Base-by-base conservation (phyloP, 1,284 basidiomycete genomes). In the Papiliotrema terrestris region DNA sequence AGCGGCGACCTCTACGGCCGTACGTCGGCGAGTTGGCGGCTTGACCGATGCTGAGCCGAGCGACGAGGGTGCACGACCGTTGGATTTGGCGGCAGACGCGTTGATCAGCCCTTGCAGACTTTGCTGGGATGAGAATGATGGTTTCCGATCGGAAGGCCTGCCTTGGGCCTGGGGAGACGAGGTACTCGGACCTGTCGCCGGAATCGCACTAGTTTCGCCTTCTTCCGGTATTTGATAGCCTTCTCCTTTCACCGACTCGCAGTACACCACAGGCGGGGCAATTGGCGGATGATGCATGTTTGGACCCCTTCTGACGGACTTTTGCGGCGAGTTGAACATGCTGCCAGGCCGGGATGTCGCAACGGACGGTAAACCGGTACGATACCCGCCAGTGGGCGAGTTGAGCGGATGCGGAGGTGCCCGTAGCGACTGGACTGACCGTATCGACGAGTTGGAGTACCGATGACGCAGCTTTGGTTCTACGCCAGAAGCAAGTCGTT, bases 321-420 rank as follows among this genome's bases (percentile, higher is more conserved):
- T 60, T 57, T 3, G 54, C 42, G 64, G 62, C 13, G 65, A 71
- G 8, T 58, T 60, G 35, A 61, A 56, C 20, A 54, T 55, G 38
- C 57, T 65, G 14, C 61, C 60, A n/a, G 58, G 44, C 37, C 58
- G 51, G 8, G 68, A 60, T 20, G 57, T 41, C 13, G 62, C 53
- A 19, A 55, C 49, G 32, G 49, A 54, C 4, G 45, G 45, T 14
- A 43, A 17, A 53, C 48, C 60, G 1, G 62, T 57, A 17, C 65
- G 53, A 20, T 57, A 62, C 1, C 62, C 65, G 8, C 61, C 65
- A 5, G 63, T 65, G 6, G 72, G 69, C 14, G 69, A 70, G 51
- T 75, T 75, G 54, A 75, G 67, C 14, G 73, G 73, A 51, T 75
- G 73, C 11, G 72, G 72, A 22, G 73, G 72, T 0, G 72, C 73